Percentiles rank a stretch among this genome's conserved stretches.
These are phyloP conservation scores for Kwoniella dejecticola DNA, from an alignment of 768 basidiomycete genomes.

Conservation along the genomic window DNA sequence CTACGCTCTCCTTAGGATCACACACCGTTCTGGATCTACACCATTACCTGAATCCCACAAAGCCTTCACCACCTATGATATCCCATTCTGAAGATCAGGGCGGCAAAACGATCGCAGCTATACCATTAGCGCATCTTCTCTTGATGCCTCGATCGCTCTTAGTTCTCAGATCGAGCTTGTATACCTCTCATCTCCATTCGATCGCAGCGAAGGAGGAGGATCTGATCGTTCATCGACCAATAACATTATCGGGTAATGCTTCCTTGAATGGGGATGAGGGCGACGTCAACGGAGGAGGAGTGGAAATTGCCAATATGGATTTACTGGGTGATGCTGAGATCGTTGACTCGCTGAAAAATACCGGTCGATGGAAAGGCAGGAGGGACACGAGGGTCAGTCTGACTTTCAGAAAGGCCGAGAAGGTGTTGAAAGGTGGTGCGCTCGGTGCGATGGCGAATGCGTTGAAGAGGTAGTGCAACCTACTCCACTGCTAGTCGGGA, in stretches of 20 bases:
- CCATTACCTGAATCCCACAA: conserved; percentile 59
- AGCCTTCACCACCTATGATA: conserved; percentile 46
- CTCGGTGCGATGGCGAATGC: conserved; percentile 19
- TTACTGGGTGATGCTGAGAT: conserved; percentile 59
- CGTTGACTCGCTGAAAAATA: conserved; percentile 58
- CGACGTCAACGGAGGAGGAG: conserved; percentile 38
- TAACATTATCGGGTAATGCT: conserved; percentile 33
- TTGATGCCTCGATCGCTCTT: conserved; percentile 84
- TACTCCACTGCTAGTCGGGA: too few species aligned
- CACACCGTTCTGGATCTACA: conserved; percentile 84
- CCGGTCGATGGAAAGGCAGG: conserved; percentile 56
- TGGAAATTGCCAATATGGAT: conserved; percentile 64
- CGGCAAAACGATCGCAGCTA: conserved; percentile 62
- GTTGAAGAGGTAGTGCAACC: conserved; percentile 2
- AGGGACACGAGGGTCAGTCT: conserved; percentile 72
- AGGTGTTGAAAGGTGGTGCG: conserved; percentile 58
- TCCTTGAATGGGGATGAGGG: background rate
- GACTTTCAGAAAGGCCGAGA: conserved; percentile 80
- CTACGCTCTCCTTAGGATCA: conserved; percentile 84
- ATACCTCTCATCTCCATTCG: conserved; percentile 76
- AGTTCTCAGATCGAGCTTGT: conserved; percentile 71
- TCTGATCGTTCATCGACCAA: conserved; percentile 13
- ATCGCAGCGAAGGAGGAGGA: conserved; percentile 68
- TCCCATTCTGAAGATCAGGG: conserved; percentile 17
- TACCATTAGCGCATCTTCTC: conserved; percentile 70